Evolutionary conservation across 1,139 yeast genomes (phyloP), one percentile per base, ranked within the genome.

Genomic region (Geotrichum cucujoidarum): DNA sequence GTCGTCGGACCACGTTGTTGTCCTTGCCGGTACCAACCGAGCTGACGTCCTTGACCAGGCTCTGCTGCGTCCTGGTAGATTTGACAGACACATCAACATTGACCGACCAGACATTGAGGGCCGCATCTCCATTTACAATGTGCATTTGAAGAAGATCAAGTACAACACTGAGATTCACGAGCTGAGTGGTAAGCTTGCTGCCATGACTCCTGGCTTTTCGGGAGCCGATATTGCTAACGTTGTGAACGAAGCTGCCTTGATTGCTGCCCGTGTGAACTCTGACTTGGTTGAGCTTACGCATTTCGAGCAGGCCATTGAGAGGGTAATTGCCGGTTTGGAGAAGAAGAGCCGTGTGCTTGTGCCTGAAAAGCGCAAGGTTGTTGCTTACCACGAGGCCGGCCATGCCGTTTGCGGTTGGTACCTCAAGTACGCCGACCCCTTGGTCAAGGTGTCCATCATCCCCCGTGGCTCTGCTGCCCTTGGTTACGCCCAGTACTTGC

Each of bases 371-470:
- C 86, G 88, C 67, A 80, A 72, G 54, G 80, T 88, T 43, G 97
- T 92, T 50, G 98, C 98, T 0, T 94, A 87, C 63, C 98, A 92
- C 64, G 98, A 92, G 69, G 98, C 98, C 2, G 98, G 98, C 0
- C 98, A 92, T 67, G 98, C 98, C 3, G 81, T 92, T 52, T 90
- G 97, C 69, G 98, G 98, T 11, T 92, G 98, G 98, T 89, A 71
- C 64, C 75, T 92, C 61, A 78, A 81, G 68, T 77, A 76, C 67
- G 96, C 97, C 1, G 95, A 89, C 63, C 98, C 98, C 8, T 72
- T 92, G 54, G 77, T 92, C 57, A 92, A 92, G 69, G 98, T 92
- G 16, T 87, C 97, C 5, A 92, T 92, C 60, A 88, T 92, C 55
- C 98, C 98, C 47, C 80, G 97, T 63, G 97, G 97, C 8, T 89